Evolutionary conservation across 352 stramenopile genomes (phyloP), one percentile per base, ranked within the genome.

Genomic region (Globisporangium middletonii): DNA sequence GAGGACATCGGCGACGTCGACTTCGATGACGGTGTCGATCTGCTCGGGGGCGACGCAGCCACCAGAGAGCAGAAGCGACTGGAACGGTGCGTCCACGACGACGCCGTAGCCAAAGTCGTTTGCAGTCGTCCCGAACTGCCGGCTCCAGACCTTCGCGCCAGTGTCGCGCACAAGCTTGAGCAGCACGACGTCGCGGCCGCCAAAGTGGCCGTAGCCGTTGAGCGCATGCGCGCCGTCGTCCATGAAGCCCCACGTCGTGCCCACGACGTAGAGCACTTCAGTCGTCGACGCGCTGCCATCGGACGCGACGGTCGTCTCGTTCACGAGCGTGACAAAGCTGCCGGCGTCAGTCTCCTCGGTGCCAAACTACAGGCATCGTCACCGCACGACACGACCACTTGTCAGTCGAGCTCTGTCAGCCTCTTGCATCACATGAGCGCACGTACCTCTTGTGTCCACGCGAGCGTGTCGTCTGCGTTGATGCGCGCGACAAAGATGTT

Each of bases 171-270:
- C 66, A 19, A 90, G 42, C 48, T 90, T 88, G 26, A 82, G 46
- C 19, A 92, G 54, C 54, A 90, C 79, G 3, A 87, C 76, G 45
- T 92, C 82, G 15, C 82, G 74, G 0, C 78, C 79, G 16, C 82
- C 82, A 55, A 86, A 89, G 4, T 65, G 77, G 0, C 82, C 79
- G 55, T 89, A 92, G 2, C 72, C 69, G 38, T 90, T 92, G 30
- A 88, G 72, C 12, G 74, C 77, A 57, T 92, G 79, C 8, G 66
- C 67, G 2, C 67, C 69, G 59, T 92, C 79, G 57, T 92, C 82
- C 70, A 92, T 74, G 50, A 65, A 80, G 0, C 82, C 79, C 75
- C 77, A 89, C 1, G 82, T 90, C 64, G 73, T 81, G 9, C 76
- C 82, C 3, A 78, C 60, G 16, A 92, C 71, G 35, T 88, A 89